Base-by-base conservation (phyloP, 2,329 filamentous ascomycete species). In the Ophiostoma australiae region DNA sequence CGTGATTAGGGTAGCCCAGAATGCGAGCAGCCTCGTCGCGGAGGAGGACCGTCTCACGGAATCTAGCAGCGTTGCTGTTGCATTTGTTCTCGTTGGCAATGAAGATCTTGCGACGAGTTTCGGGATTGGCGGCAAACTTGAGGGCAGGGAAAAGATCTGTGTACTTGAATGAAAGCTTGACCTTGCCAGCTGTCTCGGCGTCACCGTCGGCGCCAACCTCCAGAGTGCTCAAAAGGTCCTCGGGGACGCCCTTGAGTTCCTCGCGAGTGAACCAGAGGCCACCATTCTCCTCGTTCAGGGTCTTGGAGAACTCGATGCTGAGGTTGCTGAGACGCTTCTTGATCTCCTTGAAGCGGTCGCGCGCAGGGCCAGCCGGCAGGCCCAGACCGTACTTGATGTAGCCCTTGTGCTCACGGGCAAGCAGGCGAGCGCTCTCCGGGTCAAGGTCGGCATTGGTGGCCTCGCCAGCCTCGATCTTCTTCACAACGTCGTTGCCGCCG, bases 311-410 rank as follows among this genome's bases (percentile, higher is more conserved):
- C 71, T 88, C 84, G 72, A 94, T 93, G 76, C 86, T 84, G 75
- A 94, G 86, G 78, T 90, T 86, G 74, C 89, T 91, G 71, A 95
- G 82, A 15, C 91, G 83, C 84, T 92, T 92, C 85, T 92, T 92
- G 81, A 94, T 93, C 79, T 90, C 90, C 83, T 93, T 94, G 85
- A 94, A 94, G 65, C 91, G 87, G 75, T 93, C 91, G 73, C 91
- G 82, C 81, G 93, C 83, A 4, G 85, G 82, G 1, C 91, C 91
- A 33, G 87, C 86, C 1, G 91, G 89, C 68, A 95, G 82, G 3
- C 88, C 88, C 67, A 95, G 81, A 17, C 92, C 92, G 78, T 93
- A 93, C 70, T 87, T 85, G 76, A 94, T 89, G 79, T 91, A 94
- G 73, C 84, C 86, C 80, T 92, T 92, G 76, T 90, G 86, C 76